Conservation (phyloP, 148 eudicot species). For the Vaccinium darrowii region DNA sequence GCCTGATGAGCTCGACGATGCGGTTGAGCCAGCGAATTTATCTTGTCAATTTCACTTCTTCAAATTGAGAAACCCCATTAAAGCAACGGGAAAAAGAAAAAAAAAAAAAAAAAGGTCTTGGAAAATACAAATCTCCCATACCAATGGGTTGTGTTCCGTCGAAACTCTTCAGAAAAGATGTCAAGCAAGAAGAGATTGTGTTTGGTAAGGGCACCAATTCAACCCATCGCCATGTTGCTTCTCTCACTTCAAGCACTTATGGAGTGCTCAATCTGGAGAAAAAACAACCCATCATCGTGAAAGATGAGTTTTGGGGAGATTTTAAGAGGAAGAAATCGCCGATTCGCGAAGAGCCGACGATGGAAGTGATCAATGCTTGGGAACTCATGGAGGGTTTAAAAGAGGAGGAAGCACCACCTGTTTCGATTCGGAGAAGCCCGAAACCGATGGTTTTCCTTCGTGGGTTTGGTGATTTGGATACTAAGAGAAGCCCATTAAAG, state of each 20-base stretch:
- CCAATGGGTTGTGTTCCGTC: conserved; percentile 91
- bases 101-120: background rate
- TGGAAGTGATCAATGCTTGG: conserved; percentile 76
- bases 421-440: conserved; percentile 43
- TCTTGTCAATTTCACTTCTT: no score
- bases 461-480: conserved; percentile 33
- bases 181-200: conserved; percentile 28
- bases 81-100: no score
- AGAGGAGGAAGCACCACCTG: conserved; percentile 29
- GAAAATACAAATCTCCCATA: background rate
- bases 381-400: conserved; percentile 88
- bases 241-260: conserved; percentile 80
- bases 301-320: background rate
- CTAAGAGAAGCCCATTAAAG: conserved; percentile 48
- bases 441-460: conserved; percentile 30
- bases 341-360: conserved; percentile 23
- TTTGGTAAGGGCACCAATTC: conserved; percentile 26
- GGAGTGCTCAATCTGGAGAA: conserved; percentile 72
- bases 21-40: no score
- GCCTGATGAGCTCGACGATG: no score
- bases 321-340: conserved; percentile 34
- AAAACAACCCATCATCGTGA: background rate
- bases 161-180: conserved; percentile 43
- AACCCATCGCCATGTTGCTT: conserved; percentile 56
- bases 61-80: conserved; percentile 4